Percentiles rank a stretch among this genome's conserved stretches.
phyloP scores from a whole-genome alignment of 768 basidiomycete genomes.

The Pulveroboletus ravenelii region DNA sequence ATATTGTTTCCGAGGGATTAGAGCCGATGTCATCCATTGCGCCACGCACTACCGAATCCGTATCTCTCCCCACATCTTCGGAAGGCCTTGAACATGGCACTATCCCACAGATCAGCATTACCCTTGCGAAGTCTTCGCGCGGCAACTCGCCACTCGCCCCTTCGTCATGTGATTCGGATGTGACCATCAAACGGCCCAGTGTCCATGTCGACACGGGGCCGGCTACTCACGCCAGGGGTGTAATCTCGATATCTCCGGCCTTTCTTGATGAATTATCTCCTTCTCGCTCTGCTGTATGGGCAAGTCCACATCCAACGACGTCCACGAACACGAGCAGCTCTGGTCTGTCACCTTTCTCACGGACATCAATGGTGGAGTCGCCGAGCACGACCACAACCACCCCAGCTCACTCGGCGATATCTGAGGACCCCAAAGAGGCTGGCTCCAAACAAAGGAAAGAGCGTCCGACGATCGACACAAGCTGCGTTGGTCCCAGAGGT shows the following conservation, averaged over 20 bases:
- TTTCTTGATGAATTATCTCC: slow-evolving; percentile 21
- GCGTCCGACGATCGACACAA: slow-evolving; percentile 31
- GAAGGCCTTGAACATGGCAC: slow-evolving; percentile 13
- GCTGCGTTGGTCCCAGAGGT: slow-evolving; percentile 29
- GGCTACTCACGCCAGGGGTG: slow-evolving; percentile 17
- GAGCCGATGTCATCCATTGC: slow-evolving; percentile 14
- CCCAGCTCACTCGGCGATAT: slow-evolving; percentile 22
- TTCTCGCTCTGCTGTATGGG: slow-evolving; percentile 13
- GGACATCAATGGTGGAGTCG: slow-evolving; percentile 22
- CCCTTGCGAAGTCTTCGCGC: slow-evolving; percentile 27
- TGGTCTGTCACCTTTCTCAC: slow-evolving; percentile 27
- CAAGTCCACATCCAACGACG: slow-evolving; percentile 25
- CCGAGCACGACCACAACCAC: slow-evolving; percentile 26
- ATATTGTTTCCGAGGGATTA: slow-evolving; percentile 19
- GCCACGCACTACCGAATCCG: slow-evolving; percentile 9
- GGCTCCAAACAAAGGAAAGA: slow-evolving; percentile 24
- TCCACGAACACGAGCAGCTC: slow-evolving; percentile 23
- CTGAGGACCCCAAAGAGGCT: slow-evolving; percentile 14
- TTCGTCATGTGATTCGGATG: slow-evolving; percentile 26
- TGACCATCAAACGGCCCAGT: slow-evolving; percentile 24
- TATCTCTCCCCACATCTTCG: slow-evolving; percentile 11
- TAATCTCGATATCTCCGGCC: slow-evolving; percentile 14
- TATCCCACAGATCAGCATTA: slow-evolving; percentile 30
- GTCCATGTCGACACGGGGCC: slow-evolving; percentile 28
- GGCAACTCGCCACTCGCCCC: slow-evolving; percentile 25